Evolutionary conservation across 2,329 filamentous ascomycete genomes (phyloP).

Genomic region (Diaporthe batatas): DNA sequence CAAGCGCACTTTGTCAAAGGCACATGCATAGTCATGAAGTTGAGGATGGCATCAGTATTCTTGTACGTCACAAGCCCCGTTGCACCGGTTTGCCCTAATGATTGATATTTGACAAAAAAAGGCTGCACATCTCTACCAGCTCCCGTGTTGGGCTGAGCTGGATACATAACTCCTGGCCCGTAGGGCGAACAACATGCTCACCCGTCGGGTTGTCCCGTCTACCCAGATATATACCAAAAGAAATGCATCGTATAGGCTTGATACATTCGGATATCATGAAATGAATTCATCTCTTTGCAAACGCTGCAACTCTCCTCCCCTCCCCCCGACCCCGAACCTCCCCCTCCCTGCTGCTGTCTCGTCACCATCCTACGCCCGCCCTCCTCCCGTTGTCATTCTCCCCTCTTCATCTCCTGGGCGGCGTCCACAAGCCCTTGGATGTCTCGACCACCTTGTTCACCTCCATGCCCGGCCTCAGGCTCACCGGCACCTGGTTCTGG

Average conservation of each 20-base stretch:
- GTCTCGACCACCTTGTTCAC: constrained; percentile 73
- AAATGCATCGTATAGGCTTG: constrained; percentile 33
- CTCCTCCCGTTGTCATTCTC: not conserved
- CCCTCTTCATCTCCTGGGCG: constrained; percentile 37
- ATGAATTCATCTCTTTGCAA: constrained; percentile 32
- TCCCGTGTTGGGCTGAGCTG: not conserved
- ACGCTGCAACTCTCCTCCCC: constrained; percentile 2
- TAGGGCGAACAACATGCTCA: constrained; percentile 15
- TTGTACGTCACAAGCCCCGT: not conserved
- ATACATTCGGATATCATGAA: constrained; percentile 42
- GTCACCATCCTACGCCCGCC: too few species aligned
- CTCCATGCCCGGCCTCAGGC: constrained; percentile 66
- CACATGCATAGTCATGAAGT: too few species aligned
- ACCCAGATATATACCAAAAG: constrained; percentile 33
- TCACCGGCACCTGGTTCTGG: constrained; percentile 58
- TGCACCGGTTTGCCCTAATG: not conserved
- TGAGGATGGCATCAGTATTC: not conserved
- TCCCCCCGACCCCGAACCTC: not conserved
- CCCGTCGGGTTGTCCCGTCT: constrained; percentile 18
- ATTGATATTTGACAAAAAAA: constrained; percentile 4
- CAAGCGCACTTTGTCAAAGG: too few species aligned
- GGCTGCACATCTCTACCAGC: not conserved
- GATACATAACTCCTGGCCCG: constrained; percentile 2
- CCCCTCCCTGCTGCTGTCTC: not conserved
- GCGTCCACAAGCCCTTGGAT: constrained; percentile 73